phyloP scores from a whole-genome alignment of 2,329 filamentous ascomycete genomes.

The Nakataea oryzae region DNA sequence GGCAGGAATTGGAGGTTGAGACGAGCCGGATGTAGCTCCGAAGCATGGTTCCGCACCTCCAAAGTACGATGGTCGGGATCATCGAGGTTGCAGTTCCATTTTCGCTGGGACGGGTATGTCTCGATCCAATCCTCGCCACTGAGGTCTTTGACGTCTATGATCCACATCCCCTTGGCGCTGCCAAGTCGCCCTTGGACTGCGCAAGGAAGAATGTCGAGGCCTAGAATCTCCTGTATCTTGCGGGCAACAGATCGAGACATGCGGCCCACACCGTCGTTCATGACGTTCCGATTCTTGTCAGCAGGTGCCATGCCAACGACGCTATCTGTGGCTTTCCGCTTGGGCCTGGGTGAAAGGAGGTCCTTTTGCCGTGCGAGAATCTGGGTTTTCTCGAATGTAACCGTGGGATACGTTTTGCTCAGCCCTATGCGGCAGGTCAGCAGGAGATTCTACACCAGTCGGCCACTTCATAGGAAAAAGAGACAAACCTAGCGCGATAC shows the following conservation, averaged over 20 bases:
- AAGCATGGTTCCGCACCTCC: conserved; percentile 45
- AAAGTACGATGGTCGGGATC: conserved; percentile 49
- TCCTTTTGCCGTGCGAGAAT: conserved; percentile 29
- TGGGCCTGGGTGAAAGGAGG: conserved; percentile 24
- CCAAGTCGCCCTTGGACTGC: conserved; percentile 62
- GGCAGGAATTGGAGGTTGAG: conserved; percentile 62
- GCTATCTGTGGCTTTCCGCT: too few relatives aligned
- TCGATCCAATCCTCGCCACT: conserved; percentile 51
- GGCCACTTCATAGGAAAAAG: conserved; percentile 5
- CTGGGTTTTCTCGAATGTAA: conserved; percentile 33
- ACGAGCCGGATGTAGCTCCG: conserved; percentile 35
- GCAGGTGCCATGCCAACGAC: too few relatives aligned
- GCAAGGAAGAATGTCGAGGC: conserved; percentile 43
- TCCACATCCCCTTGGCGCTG: conserved; percentile 68
- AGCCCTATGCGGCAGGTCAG: conserved; percentile 29
- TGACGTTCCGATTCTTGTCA: too few relatives aligned
- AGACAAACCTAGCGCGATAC: conserved; percentile 40
- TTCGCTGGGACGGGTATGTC: conserved; percentile 55
- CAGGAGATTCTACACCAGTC: not conserved
- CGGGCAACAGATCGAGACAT: conserved; percentile 53
- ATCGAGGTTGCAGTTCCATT: conserved; percentile 46
- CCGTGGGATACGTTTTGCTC: conserved; percentile 35
- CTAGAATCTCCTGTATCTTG: conserved; percentile 38
- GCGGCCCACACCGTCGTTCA: conserved; percentile 57
- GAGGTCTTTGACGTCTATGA: conserved; percentile 41